These are phyloP conservation scores for Schwanniomyces sp. DNA, from an alignment of 805 yeast genomes.

Conservation along the genomic window DNA sequence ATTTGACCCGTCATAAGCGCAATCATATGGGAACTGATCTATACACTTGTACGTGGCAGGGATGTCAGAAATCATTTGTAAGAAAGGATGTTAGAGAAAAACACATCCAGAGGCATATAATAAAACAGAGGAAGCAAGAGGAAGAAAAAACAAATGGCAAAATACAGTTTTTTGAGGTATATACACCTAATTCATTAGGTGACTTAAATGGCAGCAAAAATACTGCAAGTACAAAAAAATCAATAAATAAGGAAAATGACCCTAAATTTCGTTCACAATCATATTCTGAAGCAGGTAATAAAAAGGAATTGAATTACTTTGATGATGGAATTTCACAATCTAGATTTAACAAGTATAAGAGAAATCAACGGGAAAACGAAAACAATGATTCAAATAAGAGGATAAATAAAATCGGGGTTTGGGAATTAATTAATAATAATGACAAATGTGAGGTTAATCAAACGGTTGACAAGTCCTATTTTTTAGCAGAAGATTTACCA, in stretches of 20 bases:
- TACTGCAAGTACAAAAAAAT: not conserved
- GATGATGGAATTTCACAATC: not conserved
- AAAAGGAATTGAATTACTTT: not conserved
- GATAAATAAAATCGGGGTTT: not conserved
- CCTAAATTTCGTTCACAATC: not conserved
- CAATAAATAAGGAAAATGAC: not conserved
- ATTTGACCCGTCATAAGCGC: conserved; percentile 9
- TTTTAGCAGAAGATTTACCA: not conserved
- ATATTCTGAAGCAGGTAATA: not conserved
- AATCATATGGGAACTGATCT: conserved; percentile 7
- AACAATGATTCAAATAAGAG: not conserved
- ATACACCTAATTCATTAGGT: conserved; percentile 1
- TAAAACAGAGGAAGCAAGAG: conserved; percentile 5
- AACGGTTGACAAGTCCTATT: not conserved
- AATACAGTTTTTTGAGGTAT: conserved; percentile 7
- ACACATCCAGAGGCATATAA: conserved; percentile 7
- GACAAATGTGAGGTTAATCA: not conserved
- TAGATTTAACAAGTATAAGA: not conserved
- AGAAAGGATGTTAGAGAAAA: conserved; percentile 12
- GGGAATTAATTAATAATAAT: not conserved
- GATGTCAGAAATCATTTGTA: conserved; percentile 9
- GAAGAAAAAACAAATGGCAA: conserved; percentile 4
- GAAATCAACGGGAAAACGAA: not conserved
- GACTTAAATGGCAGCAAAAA: conserved; percentile 1
- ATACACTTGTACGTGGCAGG: conserved; percentile 7